Percentiles rank a stretch among this genome's conserved stretches.
These are phyloP conservation scores for Aspergillus texensis DNA, from an alignment of 2,329 filamentous ascomycete genomes.

Conservation along the genomic window DNA sequence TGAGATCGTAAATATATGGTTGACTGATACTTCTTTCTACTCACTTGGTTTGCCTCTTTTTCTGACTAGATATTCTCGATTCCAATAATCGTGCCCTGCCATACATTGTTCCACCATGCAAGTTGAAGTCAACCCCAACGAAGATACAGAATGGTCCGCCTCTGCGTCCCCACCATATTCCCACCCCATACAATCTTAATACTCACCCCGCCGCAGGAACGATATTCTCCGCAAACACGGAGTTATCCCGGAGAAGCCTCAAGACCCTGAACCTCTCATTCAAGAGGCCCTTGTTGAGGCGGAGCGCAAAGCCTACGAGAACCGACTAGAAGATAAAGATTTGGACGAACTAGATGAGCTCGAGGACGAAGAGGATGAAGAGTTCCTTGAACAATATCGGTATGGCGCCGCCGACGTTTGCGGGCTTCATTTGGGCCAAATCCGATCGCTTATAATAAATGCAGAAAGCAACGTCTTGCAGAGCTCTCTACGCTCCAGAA, in stretches of 20 bases:
- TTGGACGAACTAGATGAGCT: slow-evolving; percentile 90
- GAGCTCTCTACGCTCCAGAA: slow-evolving; percentile 77
- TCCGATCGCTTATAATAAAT: slow-evolving; percentile 2
- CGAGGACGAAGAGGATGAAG: slow-evolving; percentile 94
- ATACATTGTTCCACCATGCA: slow-evolving; percentile 48
- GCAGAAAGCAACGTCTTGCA: slow-evolving; percentile 75
- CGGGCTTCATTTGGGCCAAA: background rate
- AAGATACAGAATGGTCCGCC: slow-evolving; percentile 86
- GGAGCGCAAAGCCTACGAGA: slow-evolving; percentile 81
- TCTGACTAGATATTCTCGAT: slow-evolving; percentile 25
- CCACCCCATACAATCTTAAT: slow-evolving; percentile 7
- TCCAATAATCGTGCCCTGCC: background rate
- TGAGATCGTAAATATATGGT: background rate
- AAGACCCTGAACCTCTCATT: slow-evolving; percentile 92
- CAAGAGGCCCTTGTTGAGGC: slow-evolving; percentile 90
- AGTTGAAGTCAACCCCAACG: slow-evolving; percentile 92
- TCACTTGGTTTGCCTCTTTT: background rate
- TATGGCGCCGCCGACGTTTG: slow-evolving; percentile 27
- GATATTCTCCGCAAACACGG: slow-evolving; percentile 97
- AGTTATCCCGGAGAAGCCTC: slow-evolving; percentile 95
- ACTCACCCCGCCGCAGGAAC: slow-evolving; percentile 67
- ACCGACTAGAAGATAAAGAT: slow-evolving; percentile 90
- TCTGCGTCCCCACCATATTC: slow-evolving; percentile 5
- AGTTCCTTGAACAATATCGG: slow-evolving; percentile 84
- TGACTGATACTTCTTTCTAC: background rate